Base-by-base conservation (phyloP, 768 basidiomycete genomes). In the Amanita phalloides region DNA sequence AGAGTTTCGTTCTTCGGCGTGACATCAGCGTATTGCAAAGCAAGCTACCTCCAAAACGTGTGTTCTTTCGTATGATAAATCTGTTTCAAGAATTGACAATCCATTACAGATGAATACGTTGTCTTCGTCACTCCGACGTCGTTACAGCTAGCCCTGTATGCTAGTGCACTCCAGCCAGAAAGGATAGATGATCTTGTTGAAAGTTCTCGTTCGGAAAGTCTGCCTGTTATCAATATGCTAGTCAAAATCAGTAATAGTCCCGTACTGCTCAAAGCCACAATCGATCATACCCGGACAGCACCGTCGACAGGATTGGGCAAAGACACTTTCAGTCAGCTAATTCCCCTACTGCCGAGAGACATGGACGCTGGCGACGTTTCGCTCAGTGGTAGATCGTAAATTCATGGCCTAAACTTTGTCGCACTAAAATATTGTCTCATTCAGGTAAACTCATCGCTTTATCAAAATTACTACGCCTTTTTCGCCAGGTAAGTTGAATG, bases 171-270 rank as follows among this genome's bases (percentile, higher is more conserved):
- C 6, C 73, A 80, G 26, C 81, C 84, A 0, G 79, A 82, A 47
- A 79, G 79, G 53, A 65, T 93, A 25, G 79, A 84, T 54, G 74
- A 77, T 45, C 68, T 94, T 5, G 76, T 85, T 25, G 75, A 83
- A 57, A 78, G 81, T 46, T 80, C 81, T 0, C 87, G 84, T 0
- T 84, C 84, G 0, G 83, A 87, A 57, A 85, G 88, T 2, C 75
- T 94, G 17, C 84, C 84, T 14, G 62, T 94, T 23, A 90, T 97
- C 57, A 82, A 78, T 51, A 72, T 80, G 53, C 73, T 96, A 32
- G 87, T 84, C 10, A 96, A 97, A 73, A 77, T 98, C 55, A 91
- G 88, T 71, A 98, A 89, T 62, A 93, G 90, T 58, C 95, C 95
- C 0, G 81, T 90, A 32, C 69, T 98, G 28, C 70, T 93, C 41